phyloP scores from a whole-genome alignment of 352 stramenopile genomes.

The Pythium oligandrum region DNA sequence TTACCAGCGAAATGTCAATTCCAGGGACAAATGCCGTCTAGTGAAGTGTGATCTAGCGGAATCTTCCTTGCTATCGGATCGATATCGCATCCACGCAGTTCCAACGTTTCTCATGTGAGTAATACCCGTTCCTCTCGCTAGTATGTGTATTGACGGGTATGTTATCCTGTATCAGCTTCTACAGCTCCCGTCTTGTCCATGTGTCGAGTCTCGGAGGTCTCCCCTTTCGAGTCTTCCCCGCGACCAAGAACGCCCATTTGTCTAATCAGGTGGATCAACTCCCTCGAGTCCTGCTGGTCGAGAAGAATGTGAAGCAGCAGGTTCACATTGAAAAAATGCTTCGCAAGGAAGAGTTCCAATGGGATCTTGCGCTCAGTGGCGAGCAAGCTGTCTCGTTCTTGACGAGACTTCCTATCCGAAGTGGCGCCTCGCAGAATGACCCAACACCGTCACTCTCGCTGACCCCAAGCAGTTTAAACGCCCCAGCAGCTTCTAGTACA shows the following conservation, averaged over 20 bases:
- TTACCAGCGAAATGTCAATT: neutral
- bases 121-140: neutral
- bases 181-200: slow-evolving; percentile 45
- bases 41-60: slow-evolving; percentile 76
- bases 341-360: slow-evolving; percentile 57
- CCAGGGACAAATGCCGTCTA: slow-evolving; percentile 39
- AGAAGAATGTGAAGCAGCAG: slow-evolving; percentile 50
- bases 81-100: slow-evolving; percentile 61
- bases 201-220: slow-evolving; percentile 58
- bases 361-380: slow-evolving; percentile 56
- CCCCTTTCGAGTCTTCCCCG: slow-evolving; percentile 40
- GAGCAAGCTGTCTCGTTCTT: slow-evolving; percentile 52
- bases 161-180: slow-evolving; percentile 40
- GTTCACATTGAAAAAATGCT: slow-evolving; percentile 53
- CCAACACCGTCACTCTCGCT: neutral
- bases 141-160: neutral
- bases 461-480: slow-evolving; percentile 2
- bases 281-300: slow-evolving; percentile 58
- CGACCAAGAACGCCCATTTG: slow-evolving; percentile 55
- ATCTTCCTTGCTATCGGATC: slow-evolving; percentile 43
- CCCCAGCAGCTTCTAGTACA: slow-evolving; percentile 1
- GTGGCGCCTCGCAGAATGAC: neutral
- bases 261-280: slow-evolving; percentile 50
- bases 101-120: slow-evolving; percentile 74
- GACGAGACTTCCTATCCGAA: slow-evolving; percentile 22